These are phyloP conservation scores for Desmodesmus armatus DNA, from an alignment of 139 green algal genomes.

Conservation along the genomic window DNA sequence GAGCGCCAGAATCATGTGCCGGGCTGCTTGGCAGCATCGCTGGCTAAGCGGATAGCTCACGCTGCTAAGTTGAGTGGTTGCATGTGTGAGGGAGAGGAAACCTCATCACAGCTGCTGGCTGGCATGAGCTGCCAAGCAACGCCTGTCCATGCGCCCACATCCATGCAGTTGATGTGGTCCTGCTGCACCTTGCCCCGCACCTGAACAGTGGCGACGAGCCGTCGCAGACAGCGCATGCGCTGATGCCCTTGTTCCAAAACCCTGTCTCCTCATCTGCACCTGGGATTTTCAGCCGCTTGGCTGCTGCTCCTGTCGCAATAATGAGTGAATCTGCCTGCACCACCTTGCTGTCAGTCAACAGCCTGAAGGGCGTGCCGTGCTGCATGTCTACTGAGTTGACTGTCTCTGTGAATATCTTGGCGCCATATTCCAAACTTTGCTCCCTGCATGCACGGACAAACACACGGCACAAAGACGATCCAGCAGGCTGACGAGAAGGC, in stretches of 20 bases:
- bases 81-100: no score
- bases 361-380: slow-evolving; percentile 51
- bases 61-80: no score
- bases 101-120: no score
- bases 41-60: no score
- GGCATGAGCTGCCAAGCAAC: no score
- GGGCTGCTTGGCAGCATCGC: no score
- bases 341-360: slow-evolving; percentile 51
- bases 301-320: slow-evolving; percentile 74
- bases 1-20: no score
- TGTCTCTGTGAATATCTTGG: slow-evolving; percentile 73
- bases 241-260: slow-evolving; percentile 88
- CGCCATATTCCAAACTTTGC: slow-evolving; percentile 72
- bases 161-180: no score
- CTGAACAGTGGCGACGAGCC: slow-evolving; percentile 89
- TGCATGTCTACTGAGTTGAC: slow-evolving; percentile 65
- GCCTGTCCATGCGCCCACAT: no score
- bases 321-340: slow-evolving; percentile 72
- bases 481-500: no score
- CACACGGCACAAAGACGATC: no score
- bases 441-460: slow-evolving; percentile 16
- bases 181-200: not conserved
- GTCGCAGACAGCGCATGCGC: slow-evolving; percentile 84
- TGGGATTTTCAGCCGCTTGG: slow-evolving; percentile 59
- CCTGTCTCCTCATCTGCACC: slow-evolving; percentile 60